Evolutionary conservation across 495 filamentous ascomycete genomes (phyloP), one percentile per base, ranked within the genome.

Genomic region (Xylaria sp.): DNA sequence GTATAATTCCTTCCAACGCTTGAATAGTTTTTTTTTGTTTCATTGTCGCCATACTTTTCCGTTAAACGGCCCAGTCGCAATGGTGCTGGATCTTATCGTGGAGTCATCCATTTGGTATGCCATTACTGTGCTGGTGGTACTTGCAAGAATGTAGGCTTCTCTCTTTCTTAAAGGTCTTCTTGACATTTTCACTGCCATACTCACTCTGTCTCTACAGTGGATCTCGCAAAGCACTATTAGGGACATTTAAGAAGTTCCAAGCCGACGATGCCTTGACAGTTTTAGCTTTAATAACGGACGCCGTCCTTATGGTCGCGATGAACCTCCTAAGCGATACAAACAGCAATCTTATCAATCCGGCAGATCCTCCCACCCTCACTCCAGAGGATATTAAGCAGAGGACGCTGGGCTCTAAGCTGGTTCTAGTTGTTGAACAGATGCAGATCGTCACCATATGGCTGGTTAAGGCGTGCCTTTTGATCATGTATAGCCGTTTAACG

Each of bases 281-380:
- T 19, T 14, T 73, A 7, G 68, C 68, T 29, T 17, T 67, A 12
- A 57, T 40, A 37, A 50, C 61, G n/a, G 37, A 71, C 46, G 35
- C 50, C 14, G 19, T 17, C 19, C 29, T 71, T 48, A 33, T 90
- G 46, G 78, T 84, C 7, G 75, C 82, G 17, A 88, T 90, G 70
- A 90, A 90, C 72, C 80, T 90, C 37, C 86, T 90, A 0, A 77
- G 84, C 8, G 79, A 84, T 55, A 84, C 84, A 19, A 85, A 83
- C 31, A 89, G 86, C 40, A 91, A 91, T 68, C 85, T 92, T 2
- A 81, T 90, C 67, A 81, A 87, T 48, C 87, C 88, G 0, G 83
- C 83, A 9, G 83, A 89, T 64, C 79, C 86, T 26, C 75, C 79
- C 40, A 68, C 71, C 5, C 80, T 91, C 2, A 82, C 88, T 0